Conservation (phyloP, 2,329 filamentous ascomycete genomes). For the Sphaerulina musiva region DNA sequence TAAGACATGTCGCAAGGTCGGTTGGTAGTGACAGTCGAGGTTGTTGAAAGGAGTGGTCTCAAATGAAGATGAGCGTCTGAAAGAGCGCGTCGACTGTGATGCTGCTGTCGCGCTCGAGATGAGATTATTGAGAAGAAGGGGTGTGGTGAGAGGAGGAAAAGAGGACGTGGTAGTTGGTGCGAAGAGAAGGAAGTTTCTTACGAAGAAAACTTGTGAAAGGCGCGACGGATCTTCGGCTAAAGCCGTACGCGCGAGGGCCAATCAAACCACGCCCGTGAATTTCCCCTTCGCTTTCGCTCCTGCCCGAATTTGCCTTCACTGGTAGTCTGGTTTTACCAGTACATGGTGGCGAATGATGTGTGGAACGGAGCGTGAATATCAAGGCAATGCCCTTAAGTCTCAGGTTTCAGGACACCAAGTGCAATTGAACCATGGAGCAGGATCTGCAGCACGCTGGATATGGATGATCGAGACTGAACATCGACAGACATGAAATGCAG, state of each 20-base stretch:
- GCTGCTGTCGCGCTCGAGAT: constrained; percentile 1
- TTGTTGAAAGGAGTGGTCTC: neutral
- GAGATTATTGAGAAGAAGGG: neutral
- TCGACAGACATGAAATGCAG: too few species aligned
- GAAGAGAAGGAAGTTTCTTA: neutral
- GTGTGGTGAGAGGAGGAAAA: neutral
- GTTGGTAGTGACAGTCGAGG: constrained; percentile 21
- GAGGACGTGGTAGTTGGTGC: constrained; percentile 1
- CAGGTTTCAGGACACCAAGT: too few species aligned
- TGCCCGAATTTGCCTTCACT: neutral
- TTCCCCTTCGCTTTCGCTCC: neutral
- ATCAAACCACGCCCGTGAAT: neutral
- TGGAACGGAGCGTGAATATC: too few species aligned
- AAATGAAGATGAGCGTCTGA: neutral
- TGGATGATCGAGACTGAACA: too few species aligned
- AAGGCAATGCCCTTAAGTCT: too few species aligned
- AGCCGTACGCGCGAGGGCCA: neutral
- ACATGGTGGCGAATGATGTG: too few species aligned
- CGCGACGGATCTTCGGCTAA: neutral
- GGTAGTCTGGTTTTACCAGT: too few species aligned
- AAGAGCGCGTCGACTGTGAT: constrained; percentile 6
- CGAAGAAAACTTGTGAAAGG: neutral
- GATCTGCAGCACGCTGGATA: too few species aligned
- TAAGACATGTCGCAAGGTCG: constrained; percentile 57
- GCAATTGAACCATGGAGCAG: too few species aligned